Conservation (phyloP, 768 basidiomycete genomes). For the Lepiota venenata region DNA sequence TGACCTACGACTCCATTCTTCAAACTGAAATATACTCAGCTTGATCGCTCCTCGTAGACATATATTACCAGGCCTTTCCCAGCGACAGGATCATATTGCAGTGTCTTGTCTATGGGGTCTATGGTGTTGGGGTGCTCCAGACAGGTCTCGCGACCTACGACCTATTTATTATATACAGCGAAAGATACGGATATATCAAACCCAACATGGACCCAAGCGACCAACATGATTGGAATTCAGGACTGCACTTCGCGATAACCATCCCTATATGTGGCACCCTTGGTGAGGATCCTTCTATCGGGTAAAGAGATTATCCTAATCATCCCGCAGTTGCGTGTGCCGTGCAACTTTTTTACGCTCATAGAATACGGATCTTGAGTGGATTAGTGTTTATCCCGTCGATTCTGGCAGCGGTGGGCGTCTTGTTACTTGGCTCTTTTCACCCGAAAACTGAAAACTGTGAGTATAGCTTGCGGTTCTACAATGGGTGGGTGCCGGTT, state of each 20-base stretch:
- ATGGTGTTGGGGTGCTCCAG: conserved; percentile 3
- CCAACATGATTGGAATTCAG: conserved; percentile 1
- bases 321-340: not conserved
- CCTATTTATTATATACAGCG: not conserved
- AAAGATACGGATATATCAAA: conserved; percentile 4
- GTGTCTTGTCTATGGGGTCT: conserved; percentile 7
- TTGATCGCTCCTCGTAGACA: not conserved
- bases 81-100: conserved; percentile 5
- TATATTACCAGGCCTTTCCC: conserved; percentile 13
- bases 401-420: not conserved
- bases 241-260: not conserved
- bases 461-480: not conserved
- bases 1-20: not conserved
- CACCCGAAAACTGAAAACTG: too few species aligned
- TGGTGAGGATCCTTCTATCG: not conserved
- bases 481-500: conserved; percentile 1
- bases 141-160: conserved; percentile 6
- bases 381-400: not conserved
- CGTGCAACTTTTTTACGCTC: not conserved
- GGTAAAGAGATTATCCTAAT: not conserved
- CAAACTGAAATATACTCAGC: not conserved
- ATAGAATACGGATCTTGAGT: not conserved
- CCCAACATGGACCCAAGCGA: not conserved
- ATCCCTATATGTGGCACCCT: conserved; percentile 5
- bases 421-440: too few species aligned